Evolutionary conservation across 2,329 filamentous ascomycete species (phyloP).

Genomic region (Coniella lustricola): DNA sequence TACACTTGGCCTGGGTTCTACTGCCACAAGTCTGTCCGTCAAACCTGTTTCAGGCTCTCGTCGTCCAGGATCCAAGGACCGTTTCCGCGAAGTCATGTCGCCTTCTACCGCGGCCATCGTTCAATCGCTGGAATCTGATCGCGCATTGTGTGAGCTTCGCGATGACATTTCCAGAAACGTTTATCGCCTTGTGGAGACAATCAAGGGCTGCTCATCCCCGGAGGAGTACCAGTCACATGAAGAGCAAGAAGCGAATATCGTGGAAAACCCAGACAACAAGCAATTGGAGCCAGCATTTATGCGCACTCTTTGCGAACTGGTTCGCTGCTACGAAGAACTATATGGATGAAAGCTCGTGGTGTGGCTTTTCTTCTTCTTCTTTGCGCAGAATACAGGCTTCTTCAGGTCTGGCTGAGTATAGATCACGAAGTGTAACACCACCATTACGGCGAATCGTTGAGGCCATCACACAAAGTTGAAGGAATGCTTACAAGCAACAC

Average conservation of each 20-base stretch:
- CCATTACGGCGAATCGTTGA: too few species aligned
- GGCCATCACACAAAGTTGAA: too few species aligned
- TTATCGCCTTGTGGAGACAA: conserved; percentile 41
- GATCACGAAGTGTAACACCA: too few species aligned
- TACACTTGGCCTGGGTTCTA: conserved; percentile 38
- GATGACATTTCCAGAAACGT: conserved; percentile 45
- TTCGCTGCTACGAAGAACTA: conserved; percentile 33
- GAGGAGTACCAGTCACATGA: conserved; percentile 10
- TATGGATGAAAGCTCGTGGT: not conserved
- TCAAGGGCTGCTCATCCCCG: conserved; percentile 24
- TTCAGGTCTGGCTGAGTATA: too few species aligned
- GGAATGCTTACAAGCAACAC: too few species aligned
- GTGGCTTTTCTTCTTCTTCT: too few species aligned
- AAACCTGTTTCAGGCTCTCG: conserved; percentile 3
- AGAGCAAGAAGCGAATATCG: conserved; percentile 4
- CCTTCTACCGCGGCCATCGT: not conserved
- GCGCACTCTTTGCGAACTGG: conserved; percentile 34
- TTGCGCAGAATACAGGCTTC: too few species aligned
- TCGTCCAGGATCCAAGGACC: conserved; percentile 15
- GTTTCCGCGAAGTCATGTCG: conserved; percentile 12
- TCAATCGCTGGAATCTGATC: conserved; percentile 22
- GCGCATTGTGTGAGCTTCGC: conserved; percentile 38
- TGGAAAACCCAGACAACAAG: conserved; percentile 11
- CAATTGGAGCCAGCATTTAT: conserved; percentile 31
- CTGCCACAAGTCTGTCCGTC: conserved; percentile 17